Conservation (phyloP, 164 flowering plant species). For the Nelumbo lutea region DNA sequence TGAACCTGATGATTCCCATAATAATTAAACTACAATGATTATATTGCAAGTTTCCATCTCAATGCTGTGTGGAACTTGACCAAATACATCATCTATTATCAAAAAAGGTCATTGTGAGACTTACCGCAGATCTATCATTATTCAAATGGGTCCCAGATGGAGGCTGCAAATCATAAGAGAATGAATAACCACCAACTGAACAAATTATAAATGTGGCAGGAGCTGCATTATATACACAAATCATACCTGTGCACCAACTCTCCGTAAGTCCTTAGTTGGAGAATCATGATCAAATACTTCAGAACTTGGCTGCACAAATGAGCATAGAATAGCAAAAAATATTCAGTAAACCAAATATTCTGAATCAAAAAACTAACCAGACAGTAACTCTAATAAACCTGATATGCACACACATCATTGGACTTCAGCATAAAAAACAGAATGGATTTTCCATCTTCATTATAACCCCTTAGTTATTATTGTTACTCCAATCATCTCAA, state of each 20-base stretch:
- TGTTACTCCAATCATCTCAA: no score
- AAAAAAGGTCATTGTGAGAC: constrained; percentile 8
- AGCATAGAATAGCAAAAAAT: constrained; percentile 1
- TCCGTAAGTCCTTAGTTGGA: constrained; percentile 8
- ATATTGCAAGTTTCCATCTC: no score
- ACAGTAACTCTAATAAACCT: background rate
- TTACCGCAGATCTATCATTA: constrained; percentile 49
- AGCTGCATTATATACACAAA: background rate
- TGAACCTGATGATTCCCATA: no score
- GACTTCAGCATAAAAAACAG: no score
- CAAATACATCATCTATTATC: background rate
- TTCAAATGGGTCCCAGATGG: constrained; percentile 17
- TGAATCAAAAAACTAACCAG: background rate
- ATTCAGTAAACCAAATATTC: background rate
- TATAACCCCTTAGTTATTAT: no score
- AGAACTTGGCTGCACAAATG: constrained; percentile 24
- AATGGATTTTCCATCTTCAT: no score
- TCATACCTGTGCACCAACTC: constrained; percentile 19
- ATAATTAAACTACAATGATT: no score
- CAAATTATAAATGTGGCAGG: background rate
- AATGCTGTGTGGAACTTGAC: no score
- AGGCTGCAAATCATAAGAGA: constrained; percentile 38
- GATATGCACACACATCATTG: no score
- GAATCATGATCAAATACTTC: constrained; percentile 17
- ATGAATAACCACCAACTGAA: background rate